A percentile compares a stretch with the other conserved stretches of the same genome.
Evolutionary conservation across 202 grass and related monocot species (phyloP).

Genomic region (Carex arenaria): DNA sequence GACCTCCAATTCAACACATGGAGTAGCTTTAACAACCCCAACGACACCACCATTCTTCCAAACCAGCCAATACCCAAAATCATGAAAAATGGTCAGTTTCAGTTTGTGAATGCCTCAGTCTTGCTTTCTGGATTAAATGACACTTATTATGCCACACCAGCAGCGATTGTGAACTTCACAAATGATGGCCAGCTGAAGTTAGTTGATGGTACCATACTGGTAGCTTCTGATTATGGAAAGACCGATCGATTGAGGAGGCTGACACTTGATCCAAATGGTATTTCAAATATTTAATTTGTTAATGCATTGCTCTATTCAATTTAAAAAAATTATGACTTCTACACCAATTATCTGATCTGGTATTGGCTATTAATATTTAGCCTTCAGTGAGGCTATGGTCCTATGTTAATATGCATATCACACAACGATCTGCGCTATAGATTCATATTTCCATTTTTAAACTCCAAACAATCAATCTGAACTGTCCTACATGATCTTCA

Average conservation of each 20-base stretch:
- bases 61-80: slow-evolving; percentile 21
- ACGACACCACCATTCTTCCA: slow-evolving; percentile 53
- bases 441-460: too few relatives aligned
- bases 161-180: slow-evolving; percentile 28
- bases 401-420: too few relatives aligned
- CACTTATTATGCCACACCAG: not conserved
- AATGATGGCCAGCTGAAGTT: slow-evolving; percentile 26
- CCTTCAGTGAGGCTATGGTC: too few relatives aligned
- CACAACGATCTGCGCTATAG: too few relatives aligned
- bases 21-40: slow-evolving; percentile 35
- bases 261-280: slow-evolving; percentile 61
- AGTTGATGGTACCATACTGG: not conserved
- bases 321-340: not conserved
- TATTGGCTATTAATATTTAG: too few relatives aligned
- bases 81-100: slow-evolving; percentile 31
- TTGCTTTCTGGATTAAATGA: slow-evolving; percentile 12
- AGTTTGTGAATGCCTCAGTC: slow-evolving; percentile 1
- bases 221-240: slow-evolving; percentile 40
- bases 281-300: not conserved
- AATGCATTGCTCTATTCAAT: not conserved
- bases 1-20: slow-evolving; percentile 30
- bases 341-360: not conserved
- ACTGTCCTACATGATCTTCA: too few relatives aligned
- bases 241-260: slow-evolving; percentile 38
- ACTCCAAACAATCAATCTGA: too few relatives aligned